Base-by-base conservation (phyloP, 2,329 filamentous ascomycete genomes). In the Dothideomycetes sp. region DNA sequence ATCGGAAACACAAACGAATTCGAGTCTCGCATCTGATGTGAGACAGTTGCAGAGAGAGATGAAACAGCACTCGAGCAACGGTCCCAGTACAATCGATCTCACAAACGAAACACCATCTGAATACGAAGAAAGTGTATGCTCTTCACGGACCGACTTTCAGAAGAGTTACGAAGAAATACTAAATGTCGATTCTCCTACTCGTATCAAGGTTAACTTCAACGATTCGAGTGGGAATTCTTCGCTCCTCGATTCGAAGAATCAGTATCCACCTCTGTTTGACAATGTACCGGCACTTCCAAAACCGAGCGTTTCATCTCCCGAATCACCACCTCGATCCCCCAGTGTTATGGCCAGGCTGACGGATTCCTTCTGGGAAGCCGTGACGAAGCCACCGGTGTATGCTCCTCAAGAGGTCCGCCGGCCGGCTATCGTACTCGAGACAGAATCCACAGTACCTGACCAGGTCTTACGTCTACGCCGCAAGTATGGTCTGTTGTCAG, bases 151-250 rank as follows among this genome's bases (percentile, higher is more conserved):
- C 6, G 29, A 42, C 16, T 23, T 28, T 19, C 39, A 33, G 4
- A 34, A 41, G 18, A 59, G 56, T 48, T 61, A 61, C 45, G 52
- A 58, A 40, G 58, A 61, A 39, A 48, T 53, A 16, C 49, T 60
- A n/a, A 61, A 61, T 31, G 34, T 54, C 16, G 53, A 53, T 5
- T 61, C 58, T 10, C 58, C 58, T 6, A 49, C 50, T 23, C 60
- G 58, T 33, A 49, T 61, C 36, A 46, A 39, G 7, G 57, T 61
- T 42, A 57, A 59, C 30, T 61, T 61, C 48, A 55, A 57, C 28
- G 57, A 60, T 33, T 58, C 52, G 24, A 46, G 19, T 42, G 41
- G 25, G 24, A 46, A 41, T 16, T 49, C 49, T 0, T 46, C 39
- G 10, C 20, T 46, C 8, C 17, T 47, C 11, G 35, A 37, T 12